Evolutionary conservation across 768 basidiomycete species (phyloP).

Genomic region (Nevesoporus exiguus): DNA sequence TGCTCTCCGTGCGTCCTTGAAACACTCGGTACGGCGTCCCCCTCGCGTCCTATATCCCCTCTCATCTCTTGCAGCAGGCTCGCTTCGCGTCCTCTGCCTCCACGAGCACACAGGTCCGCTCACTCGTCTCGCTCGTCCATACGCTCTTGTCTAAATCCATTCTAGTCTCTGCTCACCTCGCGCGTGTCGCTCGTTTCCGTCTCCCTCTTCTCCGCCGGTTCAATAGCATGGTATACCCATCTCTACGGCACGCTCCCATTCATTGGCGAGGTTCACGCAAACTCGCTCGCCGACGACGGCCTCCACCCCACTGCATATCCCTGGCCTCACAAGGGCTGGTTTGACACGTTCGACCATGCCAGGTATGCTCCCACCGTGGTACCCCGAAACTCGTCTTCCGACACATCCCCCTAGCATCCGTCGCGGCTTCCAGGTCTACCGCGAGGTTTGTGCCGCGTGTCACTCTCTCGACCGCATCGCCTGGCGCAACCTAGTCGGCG

Average conservation of each 20-base stretch:
- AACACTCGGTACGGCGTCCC: constrained; percentile 44
- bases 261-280: constrained; percentile 88
- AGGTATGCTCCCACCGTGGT: constrained; percentile 54
- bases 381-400: constrained; percentile 9
- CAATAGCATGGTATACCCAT: constrained; percentile 95
- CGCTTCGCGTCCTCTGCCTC: constrained; percentile 70
- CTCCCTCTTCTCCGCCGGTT: constrained; percentile 76
- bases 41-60: neutral
- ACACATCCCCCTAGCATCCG: constrained; percentile 63
- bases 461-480: constrained; percentile 99
- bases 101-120: constrained; percentile 61
- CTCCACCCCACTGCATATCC: constrained; percentile 85
- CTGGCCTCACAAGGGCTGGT: constrained; percentile 84
- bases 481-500: constrained; percentile 98
- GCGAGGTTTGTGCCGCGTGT: constrained; percentile 98
- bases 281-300: constrained; percentile 89
- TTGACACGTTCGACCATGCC: constrained; percentile 95
- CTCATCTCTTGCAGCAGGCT: constrained; percentile 40
- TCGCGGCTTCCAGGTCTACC: constrained; percentile 95
- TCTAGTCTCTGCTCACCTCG: constrained; percentile 64
- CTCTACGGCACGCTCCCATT: constrained; percentile 90
- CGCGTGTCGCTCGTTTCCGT: constrained; percentile 73
- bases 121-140: neutral
- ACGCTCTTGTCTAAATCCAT: neutral
- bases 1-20: constrained; percentile 42